phyloP scores from a whole-genome alignment of 768 basidiomycete genomes.

The Cystoderma amianthinum region DNA sequence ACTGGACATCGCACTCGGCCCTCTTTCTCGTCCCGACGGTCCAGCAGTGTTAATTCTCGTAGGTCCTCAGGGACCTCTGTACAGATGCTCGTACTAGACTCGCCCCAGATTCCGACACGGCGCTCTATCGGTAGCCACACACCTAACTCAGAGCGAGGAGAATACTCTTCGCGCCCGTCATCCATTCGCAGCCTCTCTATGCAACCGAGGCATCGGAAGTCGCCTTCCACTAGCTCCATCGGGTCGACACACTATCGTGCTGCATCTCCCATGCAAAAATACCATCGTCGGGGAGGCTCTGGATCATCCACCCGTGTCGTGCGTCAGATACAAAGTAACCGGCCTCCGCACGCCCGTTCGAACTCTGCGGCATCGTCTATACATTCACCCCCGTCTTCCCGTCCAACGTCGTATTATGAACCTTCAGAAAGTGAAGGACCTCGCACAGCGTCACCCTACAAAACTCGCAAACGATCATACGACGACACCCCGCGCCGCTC shows the following conservation, averaged over 20 bases:
- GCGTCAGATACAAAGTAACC: slow-evolving; percentile 46
- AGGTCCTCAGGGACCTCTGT: slow-evolving; percentile 49
- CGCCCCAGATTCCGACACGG: slow-evolving; percentile 55
- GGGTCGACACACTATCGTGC: slow-evolving; percentile 62
- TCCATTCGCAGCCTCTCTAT: slow-evolving; percentile 76
- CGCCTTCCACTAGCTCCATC: slow-evolving; percentile 71
- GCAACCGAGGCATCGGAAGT: slow-evolving; percentile 62
- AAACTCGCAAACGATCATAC: slow-evolving; percentile 35
- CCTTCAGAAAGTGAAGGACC: slow-evolving; percentile 60
- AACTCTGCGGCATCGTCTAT: slow-evolving; percentile 75
- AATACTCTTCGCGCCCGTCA: slow-evolving; percentile 72
- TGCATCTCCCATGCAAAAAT: slow-evolving; percentile 72
- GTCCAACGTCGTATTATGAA: slow-evolving; percentile 75
- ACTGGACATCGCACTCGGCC: slow-evolving; percentile 60
- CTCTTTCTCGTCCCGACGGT: slow-evolving; percentile 76
- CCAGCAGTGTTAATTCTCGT: slow-evolving; percentile 87
- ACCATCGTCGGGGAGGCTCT: slow-evolving; percentile 75
- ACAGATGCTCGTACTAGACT: slow-evolving; percentile 50
- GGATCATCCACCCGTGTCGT: slow-evolving; percentile 81
- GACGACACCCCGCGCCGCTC: slow-evolving; percentile 39
- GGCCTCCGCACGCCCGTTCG: slow-evolving; percentile 58
- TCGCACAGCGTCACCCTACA: slow-evolving; percentile 63
- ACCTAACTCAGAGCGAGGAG: slow-evolving; percentile 82
- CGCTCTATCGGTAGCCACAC: slow-evolving; percentile 77
- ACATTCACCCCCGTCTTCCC: slow-evolving; percentile 69